Base-by-base conservation (phyloP, 2,329 filamentous ascomycete genomes). In the Aureobasidium melanogenum region DNA sequence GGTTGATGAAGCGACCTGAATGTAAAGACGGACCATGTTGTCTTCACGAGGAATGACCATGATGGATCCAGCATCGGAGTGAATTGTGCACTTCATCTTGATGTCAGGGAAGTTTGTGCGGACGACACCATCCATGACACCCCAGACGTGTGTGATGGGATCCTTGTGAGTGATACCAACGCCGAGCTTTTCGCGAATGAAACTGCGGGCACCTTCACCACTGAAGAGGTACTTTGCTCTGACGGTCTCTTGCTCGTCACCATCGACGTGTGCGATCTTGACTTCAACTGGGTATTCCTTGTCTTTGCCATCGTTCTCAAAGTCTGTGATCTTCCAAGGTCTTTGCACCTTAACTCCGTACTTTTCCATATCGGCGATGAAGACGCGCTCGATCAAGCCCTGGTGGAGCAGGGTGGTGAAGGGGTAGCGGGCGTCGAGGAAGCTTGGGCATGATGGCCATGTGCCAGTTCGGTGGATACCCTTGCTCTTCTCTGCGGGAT, bases 361-460 rank as follows among this genome's bases (percentile, higher is more conserved):
- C 75, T 84, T 83, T 65, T 82, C 75, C 34, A 87, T 79, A 66
- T 86, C 84, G 38, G 80, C 78, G 54, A 86, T 79, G 68, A 86
- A 84, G 2, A 84, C 82, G 34, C 80, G 74, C 74, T 86, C 83
- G 54, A 86, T 85, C 69, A 85, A 71, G 17, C 83, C 83, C 69
- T 86, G 83, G 68, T 86, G 83, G 7, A 86, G 73, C 5, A 85
- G 75, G 32, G 83, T 84, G 32, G 83, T 85, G 71, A 84, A 86
- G 0, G 83, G 83, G 66, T 86, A 85, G 67, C 83, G 75, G 32
- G 84, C 83, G 67, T 86, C 84, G 63, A 86, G 84, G 74, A 96
- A 96, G 66, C 84, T 85, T 0, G 92, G 92, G 74, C 92, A 97
- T 70, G 88, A 92, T 5, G 91, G 88, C 91, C 91, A 96, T 46